Evolutionary conservation across 768 basidiomycete species (phyloP), one percentile per base, ranked within the genome.

Genomic region (Filobasidium floriforme): DNA sequence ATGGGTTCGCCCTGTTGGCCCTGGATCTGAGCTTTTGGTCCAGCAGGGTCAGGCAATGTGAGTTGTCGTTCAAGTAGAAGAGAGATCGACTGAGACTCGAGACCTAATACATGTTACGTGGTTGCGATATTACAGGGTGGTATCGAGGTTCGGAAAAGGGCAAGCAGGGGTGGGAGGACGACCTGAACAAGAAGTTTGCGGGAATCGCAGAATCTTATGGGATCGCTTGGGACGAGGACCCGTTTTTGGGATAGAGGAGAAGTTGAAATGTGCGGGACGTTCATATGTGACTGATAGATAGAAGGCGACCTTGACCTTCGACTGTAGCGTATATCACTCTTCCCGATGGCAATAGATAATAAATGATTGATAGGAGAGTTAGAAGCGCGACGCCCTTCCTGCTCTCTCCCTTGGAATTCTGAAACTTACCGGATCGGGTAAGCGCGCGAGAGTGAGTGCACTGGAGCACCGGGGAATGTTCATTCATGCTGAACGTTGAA

Each of bases 141-240:
- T 70, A 41, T 57, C 70, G 15, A 80, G 79, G 63, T 71, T 78
- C 26, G 70, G 60, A 60, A 12, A 68, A 63, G 37, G 67, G 67
- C 37, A 41, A 68, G 54, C 41, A 85, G 46, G 86, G 80, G 22
- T 90, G 92, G 72, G 91, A 94, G 77, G 89, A 90, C 68, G 85
- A 89, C 75, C 75, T 94, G 62, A 89, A 94, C 82, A 81, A 81
- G 69, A 84, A 85, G 32, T 85, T 91, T 61, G 70, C 69, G 82
- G 80, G 85, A 11, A 84, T 91, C 77, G 89, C 90, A n/a, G 87
- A 85, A 74, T 85, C 84, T 57, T 87, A 92, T 63, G 91, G 91
- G 1, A 82, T 92, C 51, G 89, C 92, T 60, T 82, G 90, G 18
- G 82, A 81, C 1, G 80, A 83, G 10, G 80, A 76, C 26, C 83